Evolutionary conservation across 352 stramenopile species (phyloP).

Genomic region (Globisporangium paroecandrum): DNA sequence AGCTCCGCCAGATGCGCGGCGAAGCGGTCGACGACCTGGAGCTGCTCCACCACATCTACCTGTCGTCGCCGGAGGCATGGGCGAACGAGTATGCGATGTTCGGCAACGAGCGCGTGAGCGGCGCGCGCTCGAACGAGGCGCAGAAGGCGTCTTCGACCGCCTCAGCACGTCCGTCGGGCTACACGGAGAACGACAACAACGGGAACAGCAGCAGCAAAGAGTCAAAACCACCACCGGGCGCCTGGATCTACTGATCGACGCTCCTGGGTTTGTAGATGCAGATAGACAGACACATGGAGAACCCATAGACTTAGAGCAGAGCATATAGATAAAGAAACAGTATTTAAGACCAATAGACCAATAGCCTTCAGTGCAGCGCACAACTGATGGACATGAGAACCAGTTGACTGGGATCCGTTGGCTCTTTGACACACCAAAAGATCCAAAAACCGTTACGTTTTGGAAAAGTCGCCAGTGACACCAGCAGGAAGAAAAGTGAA

Average conservation of each 20-base stretch:
- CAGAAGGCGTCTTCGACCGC: not conserved
- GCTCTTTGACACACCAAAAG: slow-evolving; percentile 4
- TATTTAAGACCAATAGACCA: not conserved
- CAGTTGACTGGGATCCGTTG: not conserved
- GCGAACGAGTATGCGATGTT: not conserved
- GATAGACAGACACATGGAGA: not conserved
- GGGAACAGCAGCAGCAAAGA: not conserved
- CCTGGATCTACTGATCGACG: slow-evolving; percentile 11
- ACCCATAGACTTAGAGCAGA: not conserved
- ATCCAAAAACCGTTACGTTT: not conserved
- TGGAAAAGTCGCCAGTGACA: not conserved
- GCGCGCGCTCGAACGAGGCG: not conserved
- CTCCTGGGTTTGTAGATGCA: slow-evolving; percentile 9
- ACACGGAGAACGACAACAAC: not conserved
- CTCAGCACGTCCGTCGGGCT: not conserved
- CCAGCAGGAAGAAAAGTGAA: slow-evolving; percentile 4
- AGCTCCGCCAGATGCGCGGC: slow-evolving; percentile 38
- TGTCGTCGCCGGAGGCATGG: slow-evolving; percentile 26
- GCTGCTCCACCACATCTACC: slow-evolving; percentile 37
- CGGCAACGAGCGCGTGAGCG: not conserved
- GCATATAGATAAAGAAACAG: not conserved
- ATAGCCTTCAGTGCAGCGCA: not conserved
- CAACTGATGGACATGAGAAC: not conserved
- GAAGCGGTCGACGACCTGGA: slow-evolving; percentile 40
- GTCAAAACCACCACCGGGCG: not conserved